phyloP scores from a whole-genome alignment of 805 yeast genomes.

The Danielozyma ontarioensis region DNA sequence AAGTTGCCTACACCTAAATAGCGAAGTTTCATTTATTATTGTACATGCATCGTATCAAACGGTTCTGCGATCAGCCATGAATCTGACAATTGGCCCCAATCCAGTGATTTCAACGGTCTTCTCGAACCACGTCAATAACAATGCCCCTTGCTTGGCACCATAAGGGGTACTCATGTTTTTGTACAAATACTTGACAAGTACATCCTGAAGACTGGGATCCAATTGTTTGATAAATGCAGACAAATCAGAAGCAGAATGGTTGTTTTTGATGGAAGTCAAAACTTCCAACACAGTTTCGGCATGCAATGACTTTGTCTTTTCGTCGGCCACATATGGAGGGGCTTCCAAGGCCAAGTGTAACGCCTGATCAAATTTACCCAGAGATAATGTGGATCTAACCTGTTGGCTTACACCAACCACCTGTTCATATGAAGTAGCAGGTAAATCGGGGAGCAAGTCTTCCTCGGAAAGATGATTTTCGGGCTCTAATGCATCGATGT shows the following conservation, averaged over 20 bases:
- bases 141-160: constrained; percentile 84
- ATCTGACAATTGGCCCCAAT: constrained; percentile 83
- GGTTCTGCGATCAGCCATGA: constrained; percentile 78
- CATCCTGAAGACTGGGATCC: constrained; percentile 62
- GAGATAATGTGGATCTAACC: constrained; percentile 57
- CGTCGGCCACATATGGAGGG: constrained; percentile 82
- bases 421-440: constrained; percentile 41
- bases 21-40: neutral
- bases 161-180: constrained; percentile 74
- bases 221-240: constrained; percentile 54
- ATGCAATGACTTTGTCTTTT: constrained; percentile 43
- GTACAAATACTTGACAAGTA: constrained; percentile 77
- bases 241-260: constrained; percentile 65
- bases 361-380: constrained; percentile 70
- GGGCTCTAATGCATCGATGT: constrained; percentile 86
- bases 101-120: constrained; percentile 82
- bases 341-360: constrained; percentile 55
- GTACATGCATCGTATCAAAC: constrained; percentile 33
- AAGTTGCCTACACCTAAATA: neutral
- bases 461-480: constrained; percentile 62
- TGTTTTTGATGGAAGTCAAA: constrained; percentile 45
- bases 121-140: constrained; percentile 86
- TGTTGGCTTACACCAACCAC: constrained; percentile 50
- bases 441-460: constrained; percentile 56
- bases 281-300: constrained; percentile 58